Percentiles rank a stretch among this genome's conserved stretches.
Evolutionary conservation across 306 rosid species (phyloP).

Genomic region (Alnus rubra): DNA sequence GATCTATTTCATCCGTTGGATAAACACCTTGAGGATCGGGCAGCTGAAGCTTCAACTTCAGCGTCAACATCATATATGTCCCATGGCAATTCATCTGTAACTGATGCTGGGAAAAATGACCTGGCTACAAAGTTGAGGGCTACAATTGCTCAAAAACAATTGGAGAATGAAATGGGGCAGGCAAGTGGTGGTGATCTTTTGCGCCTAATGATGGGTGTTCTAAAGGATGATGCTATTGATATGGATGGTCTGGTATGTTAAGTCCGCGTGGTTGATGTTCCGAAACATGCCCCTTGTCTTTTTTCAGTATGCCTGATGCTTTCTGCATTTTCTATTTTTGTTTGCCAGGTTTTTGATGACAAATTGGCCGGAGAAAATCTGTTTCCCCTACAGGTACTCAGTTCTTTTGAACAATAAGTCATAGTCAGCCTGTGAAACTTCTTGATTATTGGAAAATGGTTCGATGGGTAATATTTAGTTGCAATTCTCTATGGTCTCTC

Average conservation of each 20-base stretch:
- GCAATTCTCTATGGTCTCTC: not conserved
- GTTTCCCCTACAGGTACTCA: constrained; percentile 80
- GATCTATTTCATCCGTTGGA: constrained; percentile 88
- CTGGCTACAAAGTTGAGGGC: constrained; percentile 94
- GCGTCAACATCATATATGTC: constrained; percentile 56
- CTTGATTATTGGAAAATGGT: not conserved
- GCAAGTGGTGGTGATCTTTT: constrained; percentile 81
- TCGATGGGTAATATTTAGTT: not conserved
- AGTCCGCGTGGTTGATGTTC: constrained; percentile 3
- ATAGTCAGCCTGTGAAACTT: not conserved
- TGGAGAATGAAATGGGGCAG: constrained; percentile 82
- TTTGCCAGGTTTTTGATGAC: constrained; percentile 84
- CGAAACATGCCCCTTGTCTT: constrained; percentile 22
- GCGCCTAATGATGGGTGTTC: constrained; percentile 83
- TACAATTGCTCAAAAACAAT: constrained; percentile 89
- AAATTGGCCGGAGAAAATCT: constrained; percentile 89
- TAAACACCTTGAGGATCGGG: constrained; percentile 60
- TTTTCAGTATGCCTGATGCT: constrained; percentile 26
- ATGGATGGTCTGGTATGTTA: constrained; percentile 88
- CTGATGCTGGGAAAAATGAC: constrained; percentile 76
- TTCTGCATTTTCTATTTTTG: constrained; percentile 7
- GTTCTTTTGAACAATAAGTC: not conserved
- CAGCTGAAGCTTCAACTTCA: constrained; percentile 80
- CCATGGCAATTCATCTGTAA: constrained; percentile 50
- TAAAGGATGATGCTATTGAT: constrained; percentile 85